Evolutionary conservation across 2,329 filamentous ascomycete genomes (phyloP), one percentile per base, ranked within the genome.

Genomic region (Nothopassalora personata): DNA sequence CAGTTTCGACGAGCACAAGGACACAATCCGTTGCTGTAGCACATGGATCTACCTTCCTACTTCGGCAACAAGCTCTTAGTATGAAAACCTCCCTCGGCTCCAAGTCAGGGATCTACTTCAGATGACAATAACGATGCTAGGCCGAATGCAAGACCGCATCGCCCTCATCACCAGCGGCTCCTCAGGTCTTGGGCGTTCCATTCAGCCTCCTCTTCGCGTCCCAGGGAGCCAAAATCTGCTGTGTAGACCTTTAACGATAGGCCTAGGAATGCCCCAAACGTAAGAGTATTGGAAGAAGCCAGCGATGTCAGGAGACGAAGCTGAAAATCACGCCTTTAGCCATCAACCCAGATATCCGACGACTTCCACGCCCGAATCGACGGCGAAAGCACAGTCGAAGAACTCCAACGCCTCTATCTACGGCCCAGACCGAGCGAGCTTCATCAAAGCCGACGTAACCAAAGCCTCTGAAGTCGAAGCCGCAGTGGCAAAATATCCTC

Each of bases 391-490:
- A 64, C 59, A 3, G 28, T 61, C 10, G 45, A 60, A 18, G 68
- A 72, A 43, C 60, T 68, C 18, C 65, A 67, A 11, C 34, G 51
- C 18, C 34, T 54, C 6, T 51, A 63, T 54, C 6, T 51, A 63
- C 43, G 57, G 64, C 28, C 33, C 62, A 1, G 49, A 60, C 5
- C 53, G 53, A 30, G 65, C 68, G 1, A 61, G 68, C 13, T 74
- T 71, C 59, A 66, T 72, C 7, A 59, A 66, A 45, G 67, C 67
- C 3, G 71, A 75, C 60, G 63, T 75, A 15, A 73, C 71, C 8
- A 57, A 61, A 9, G 66, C 71, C 8, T 48, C 53, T 4, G 67
- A 71, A 18, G 65, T 71, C 15, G 66, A 70, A 52, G 49, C 49
- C 15, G 65, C 65, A 0, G 65, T 75, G 5, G 59, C 59, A 9